These are phyloP conservation scores for Dictyostelium capitatum DNA, from an alignment of 78 protist species.

Conservation along the genomic window DNA sequence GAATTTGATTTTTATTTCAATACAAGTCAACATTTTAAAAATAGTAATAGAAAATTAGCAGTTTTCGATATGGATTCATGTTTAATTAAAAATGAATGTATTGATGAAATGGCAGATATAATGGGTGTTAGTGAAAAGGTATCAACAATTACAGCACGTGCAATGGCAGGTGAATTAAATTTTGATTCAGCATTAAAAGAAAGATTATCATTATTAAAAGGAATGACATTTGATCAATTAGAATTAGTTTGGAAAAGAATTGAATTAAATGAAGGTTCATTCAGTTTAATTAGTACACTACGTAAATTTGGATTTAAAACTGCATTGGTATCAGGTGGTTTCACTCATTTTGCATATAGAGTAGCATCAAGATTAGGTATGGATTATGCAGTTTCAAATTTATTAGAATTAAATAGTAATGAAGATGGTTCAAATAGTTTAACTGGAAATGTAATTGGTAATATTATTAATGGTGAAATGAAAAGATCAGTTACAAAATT, in stretches of 20 bases:
- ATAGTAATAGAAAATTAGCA: conserved; percentile 3
- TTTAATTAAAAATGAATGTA: conserved; percentile 78
- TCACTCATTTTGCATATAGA: conserved; percentile 52
- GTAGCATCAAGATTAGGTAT: conserved; percentile 63
- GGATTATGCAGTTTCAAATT: conserved; percentile 65
- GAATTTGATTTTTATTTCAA: conserved; percentile 15
- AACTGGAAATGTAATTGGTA: conserved; percentile 56
- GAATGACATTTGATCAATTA: conserved; percentile 54
- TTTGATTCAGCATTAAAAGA: conserved; percentile 70
- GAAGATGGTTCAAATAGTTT: not conserved
- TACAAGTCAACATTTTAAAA: not conserved
- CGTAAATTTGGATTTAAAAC: conserved; percentile 43
- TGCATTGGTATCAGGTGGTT: conserved; percentile 80
- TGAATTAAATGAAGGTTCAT: conserved; percentile 55
- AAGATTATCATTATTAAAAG: conserved; percentile 32
- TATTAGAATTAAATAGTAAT: not conserved
- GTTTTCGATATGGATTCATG: conserved; percentile 78
- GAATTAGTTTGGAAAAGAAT: conserved; percentile 50
- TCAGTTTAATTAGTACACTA: conserved; percentile 23
- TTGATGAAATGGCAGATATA: conserved; percentile 69
- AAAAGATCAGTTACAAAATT: not conserved
- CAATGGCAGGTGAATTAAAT: conserved; percentile 58
- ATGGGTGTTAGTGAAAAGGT: conserved; percentile 63
- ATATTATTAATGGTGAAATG: conserved; percentile 68
- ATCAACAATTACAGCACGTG: conserved; percentile 41